Percentiles rank a stretch among this genome's conserved stretches.
These are phyloP conservation scores for Coemansia sp. DNA, from an alignment of 192 early-diverging fungal genomes.

Conservation along the genomic window DNA sequence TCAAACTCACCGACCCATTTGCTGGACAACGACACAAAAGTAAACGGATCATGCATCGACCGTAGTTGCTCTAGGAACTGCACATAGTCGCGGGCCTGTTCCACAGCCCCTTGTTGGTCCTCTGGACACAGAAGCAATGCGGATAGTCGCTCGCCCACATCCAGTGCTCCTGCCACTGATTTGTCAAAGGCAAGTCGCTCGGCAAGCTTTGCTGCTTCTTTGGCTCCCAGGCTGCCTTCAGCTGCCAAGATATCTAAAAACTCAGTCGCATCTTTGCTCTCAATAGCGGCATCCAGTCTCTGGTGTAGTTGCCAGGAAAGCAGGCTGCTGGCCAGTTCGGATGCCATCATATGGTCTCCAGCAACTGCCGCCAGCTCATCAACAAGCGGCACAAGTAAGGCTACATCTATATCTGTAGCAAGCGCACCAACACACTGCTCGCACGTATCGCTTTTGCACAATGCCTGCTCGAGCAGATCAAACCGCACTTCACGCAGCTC, in stretches of 20 bases:
- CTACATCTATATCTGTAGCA: neutral
- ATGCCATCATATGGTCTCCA: neutral
- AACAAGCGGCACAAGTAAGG: neutral
- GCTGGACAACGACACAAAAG: slow-evolving; percentile 17
- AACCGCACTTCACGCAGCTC: neutral
- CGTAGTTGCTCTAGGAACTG: slow-evolving; percentile 9
- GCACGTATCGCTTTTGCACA: neutral
- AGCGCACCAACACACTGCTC: neutral
- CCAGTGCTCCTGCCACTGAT: slow-evolving; percentile 3
- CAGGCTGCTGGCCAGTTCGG: neutral
- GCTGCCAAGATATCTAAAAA: slow-evolving; percentile 7
- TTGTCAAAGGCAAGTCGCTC: slow-evolving; percentile 13
- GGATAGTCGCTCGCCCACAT: slow-evolving; percentile 4
- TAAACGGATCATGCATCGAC: slow-evolving; percentile 28
- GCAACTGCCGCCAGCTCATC: neutral
- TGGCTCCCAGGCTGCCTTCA: slow-evolving; percentile 1
- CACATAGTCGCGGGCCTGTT: slow-evolving; percentile 11
- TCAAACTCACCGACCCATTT: slow-evolving; percentile 16
- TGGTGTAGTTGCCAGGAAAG: neutral
- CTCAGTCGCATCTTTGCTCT: slow-evolving; percentile 3
- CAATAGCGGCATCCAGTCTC: neutral
- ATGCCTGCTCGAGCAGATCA: slow-evolving; percentile 4
- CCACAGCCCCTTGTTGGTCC: neutral
- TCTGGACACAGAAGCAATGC: slow-evolving; percentile 7
- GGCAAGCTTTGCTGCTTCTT: slow-evolving; percentile 11